phyloP scores from a whole-genome alignment of 2,329 filamentous ascomycete genomes.

The Septoria petroselini region DNA sequence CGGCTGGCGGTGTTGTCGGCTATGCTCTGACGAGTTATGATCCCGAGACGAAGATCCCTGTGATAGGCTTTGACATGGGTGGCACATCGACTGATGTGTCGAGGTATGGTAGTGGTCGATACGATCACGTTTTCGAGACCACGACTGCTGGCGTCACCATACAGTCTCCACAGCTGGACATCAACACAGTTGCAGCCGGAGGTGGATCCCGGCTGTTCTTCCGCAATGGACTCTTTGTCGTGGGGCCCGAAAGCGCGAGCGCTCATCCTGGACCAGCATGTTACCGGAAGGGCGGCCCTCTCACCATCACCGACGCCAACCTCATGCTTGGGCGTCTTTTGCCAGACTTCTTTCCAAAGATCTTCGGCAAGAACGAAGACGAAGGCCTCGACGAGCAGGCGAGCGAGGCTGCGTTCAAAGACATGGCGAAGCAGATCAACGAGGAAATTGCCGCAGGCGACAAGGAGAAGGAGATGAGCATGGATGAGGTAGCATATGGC shows the following conservation, averaged over 20 bases:
- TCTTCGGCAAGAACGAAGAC: slow-evolving; percentile 87
- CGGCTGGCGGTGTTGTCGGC: slow-evolving; percentile 88
- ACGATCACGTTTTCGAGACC: slow-evolving; percentile 92
- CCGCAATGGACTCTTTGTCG: slow-evolving; percentile 83
- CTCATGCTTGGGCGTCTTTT: slow-evolving; percentile 78
- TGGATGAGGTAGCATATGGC: slow-evolving; percentile 83
- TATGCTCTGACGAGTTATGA: slow-evolving; percentile 92
- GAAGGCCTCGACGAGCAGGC: slow-evolving; percentile 73
- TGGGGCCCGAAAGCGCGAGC: slow-evolving; percentile 83
- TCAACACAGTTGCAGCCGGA: slow-evolving; percentile 91
- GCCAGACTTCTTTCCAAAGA: slow-evolving; percentile 91
- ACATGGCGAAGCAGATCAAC: slow-evolving; percentile 75
- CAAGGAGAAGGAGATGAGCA: slow-evolving; percentile 61
- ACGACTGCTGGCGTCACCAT: slow-evolving; percentile 93
- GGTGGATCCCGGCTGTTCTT: slow-evolving; percentile 83
- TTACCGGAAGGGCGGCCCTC: slow-evolving; percentile 82
- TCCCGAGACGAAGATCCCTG: slow-evolving; percentile 71
- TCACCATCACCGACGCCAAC: slow-evolving; percentile 93
- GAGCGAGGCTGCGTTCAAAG: slow-evolving; percentile 70
- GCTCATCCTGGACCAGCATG: slow-evolving; percentile 88
- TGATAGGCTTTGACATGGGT: slow-evolving; percentile 96
- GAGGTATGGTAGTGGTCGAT: slow-evolving; percentile 71
- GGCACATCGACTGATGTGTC: slow-evolving; percentile 91
- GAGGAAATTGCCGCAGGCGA: slow-evolving; percentile 63
- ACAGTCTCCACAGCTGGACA: slow-evolving; percentile 86